These are phyloP conservation scores for Starmerella stellata DNA, from an alignment of 805 yeast species.

Conservation along the genomic window DNA sequence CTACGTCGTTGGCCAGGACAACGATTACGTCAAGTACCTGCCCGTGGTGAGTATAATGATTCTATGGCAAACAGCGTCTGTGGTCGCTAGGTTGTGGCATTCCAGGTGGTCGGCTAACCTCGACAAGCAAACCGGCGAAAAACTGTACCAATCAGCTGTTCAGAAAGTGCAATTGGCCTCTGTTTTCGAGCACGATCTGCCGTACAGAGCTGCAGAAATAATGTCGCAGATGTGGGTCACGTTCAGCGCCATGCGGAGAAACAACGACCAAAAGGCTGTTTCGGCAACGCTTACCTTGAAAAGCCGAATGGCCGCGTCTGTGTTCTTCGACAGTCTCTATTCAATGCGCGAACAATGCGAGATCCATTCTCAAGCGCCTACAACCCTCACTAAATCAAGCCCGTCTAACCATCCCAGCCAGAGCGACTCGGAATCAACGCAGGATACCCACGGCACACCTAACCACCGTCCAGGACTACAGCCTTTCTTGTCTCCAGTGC, in stretches of 20 bases:
- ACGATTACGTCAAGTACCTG: conserved; percentile 49
- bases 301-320: conserved; percentile 80
- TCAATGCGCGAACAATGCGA: conserved; percentile 74
- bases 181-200: conserved; percentile 75
- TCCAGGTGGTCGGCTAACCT: conserved; percentile 50
- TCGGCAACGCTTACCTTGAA: conserved; percentile 30
- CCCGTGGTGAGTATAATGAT: conserved; percentile 62
- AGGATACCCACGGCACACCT: not conserved
- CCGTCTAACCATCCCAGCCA: not conserved
- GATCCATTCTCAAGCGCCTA: conserved; percentile 31
- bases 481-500: not conserved
- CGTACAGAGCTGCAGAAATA: conserved; percentile 81
- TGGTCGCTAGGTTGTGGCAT: conserved; percentile 60
- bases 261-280: conserved; percentile 27
- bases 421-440: not conserved
- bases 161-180: conserved; percentile 57
- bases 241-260: conserved; percentile 36
- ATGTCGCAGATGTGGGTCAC: conserved; percentile 89
- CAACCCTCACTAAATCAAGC: conserved; percentile 18
- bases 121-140: conserved; percentile 55
- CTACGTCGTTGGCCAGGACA: conserved; percentile 47
- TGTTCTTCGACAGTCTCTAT: conserved; percentile 80
- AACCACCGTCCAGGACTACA: not conserved
- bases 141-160: conserved; percentile 25
- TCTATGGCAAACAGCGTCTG: conserved; percentile 83